A percentile compares a stretch with the other conserved stretches of the same genome.
These are phyloP conservation scores for Puya raimondii DNA, from an alignment of 176 grass and related monocot genomes.

Conservation along the genomic window DNA sequence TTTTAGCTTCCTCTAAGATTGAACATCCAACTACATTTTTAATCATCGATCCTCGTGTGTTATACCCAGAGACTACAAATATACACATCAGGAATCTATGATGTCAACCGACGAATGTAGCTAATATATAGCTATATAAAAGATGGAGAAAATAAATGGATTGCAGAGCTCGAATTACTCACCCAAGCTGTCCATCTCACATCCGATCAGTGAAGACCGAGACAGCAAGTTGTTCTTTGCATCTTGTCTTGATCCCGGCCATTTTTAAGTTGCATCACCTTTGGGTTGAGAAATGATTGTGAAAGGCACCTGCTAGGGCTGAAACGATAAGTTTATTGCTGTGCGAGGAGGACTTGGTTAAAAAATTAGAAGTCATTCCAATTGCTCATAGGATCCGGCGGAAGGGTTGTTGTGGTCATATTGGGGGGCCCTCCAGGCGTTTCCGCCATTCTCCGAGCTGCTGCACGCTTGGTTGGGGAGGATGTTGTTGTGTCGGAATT, in stretches of 20 bases:
- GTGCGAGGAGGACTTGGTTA: background rate
- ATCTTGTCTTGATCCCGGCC: background rate
- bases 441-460: constrained; percentile 47
- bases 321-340: background rate
- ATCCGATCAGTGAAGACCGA: background rate
- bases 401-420: background rate
- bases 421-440: constrained; percentile 28
- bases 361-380: background rate
- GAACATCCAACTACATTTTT: background rate
- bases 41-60: background rate
- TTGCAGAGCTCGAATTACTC: background rate
- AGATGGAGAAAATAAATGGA: too few relatives aligned
- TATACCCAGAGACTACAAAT: background rate
- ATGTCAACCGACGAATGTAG: background rate
- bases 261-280: background rate
- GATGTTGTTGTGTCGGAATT: constrained; percentile 39
- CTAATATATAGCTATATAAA: too few relatives aligned
- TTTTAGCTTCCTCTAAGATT: too few relatives aligned
- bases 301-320: background rate
- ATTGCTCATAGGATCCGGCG: background rate
- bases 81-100: background rate
- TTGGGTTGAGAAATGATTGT: background rate
- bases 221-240: background rate
- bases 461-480: constrained; percentile 51
- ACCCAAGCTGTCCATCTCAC: background rate